These are phyloP conservation scores for Suhomyces prunicola DNA, from an alignment of 805 yeast species.

Conservation along the genomic window DNA sequence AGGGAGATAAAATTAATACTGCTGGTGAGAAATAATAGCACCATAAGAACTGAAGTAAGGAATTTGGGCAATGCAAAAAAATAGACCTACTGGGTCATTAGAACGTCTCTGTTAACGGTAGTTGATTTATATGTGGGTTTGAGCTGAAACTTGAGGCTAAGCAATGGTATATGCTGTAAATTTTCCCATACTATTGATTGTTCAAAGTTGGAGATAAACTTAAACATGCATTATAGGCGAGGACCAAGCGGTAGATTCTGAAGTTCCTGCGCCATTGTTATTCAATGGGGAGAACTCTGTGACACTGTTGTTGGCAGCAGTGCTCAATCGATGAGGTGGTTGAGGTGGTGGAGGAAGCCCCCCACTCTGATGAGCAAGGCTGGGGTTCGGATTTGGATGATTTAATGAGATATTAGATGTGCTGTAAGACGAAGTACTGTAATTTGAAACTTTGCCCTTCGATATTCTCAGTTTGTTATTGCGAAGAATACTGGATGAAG, in stretches of 20 bases:
- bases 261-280: conserved; percentile 5
- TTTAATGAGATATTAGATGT: not conserved
- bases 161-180: not conserved
- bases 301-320: conserved; percentile 3
- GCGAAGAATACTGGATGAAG: conserved; percentile 6
- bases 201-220: not conserved
- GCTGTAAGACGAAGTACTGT: not conserved
- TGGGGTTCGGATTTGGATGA: not conserved
- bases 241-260: conserved; percentile 11
- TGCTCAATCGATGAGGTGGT: conserved; percentile 2
- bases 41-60: not conserved
- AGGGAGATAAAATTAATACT: not conserved
- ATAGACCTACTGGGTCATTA: not conserved
- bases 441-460: conserved; percentile 5
- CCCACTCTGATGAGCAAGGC: not conserved
- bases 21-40: not conserved
- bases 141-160: not conserved
- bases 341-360: conserved; percentile 2
- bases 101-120: not conserved
- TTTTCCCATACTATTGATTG: not conserved
- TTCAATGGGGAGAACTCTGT: conserved; percentile 8
- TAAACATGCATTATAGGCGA: conserved; percentile 14
- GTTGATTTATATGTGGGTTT: not conserved
- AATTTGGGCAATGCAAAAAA: not conserved
- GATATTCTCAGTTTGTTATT: conserved; percentile 10